These are phyloP conservation scores for Chimonanthus praecox DNA, from an alignment of 164 flowering plant species.

Conservation along the genomic window DNA sequence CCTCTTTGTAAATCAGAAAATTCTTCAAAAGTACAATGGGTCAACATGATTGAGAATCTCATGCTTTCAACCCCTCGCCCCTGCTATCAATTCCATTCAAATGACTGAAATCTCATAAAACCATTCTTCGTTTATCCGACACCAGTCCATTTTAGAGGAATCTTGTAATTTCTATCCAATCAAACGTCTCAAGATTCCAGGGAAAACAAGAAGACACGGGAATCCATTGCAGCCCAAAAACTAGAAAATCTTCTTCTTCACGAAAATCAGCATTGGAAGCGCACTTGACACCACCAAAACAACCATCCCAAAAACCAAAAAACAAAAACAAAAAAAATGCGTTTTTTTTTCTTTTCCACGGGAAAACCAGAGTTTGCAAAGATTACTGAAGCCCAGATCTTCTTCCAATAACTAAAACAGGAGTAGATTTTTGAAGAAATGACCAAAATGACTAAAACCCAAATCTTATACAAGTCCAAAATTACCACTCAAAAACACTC, in stretches of 20 bases:
- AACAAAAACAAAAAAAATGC: not conserved
- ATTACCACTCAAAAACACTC: not conserved
- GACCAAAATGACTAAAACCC: not conserved
- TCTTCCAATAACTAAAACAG: not conserved
- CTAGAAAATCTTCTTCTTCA: not conserved
- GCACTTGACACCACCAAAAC: not conserved
- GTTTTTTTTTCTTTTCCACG: not conserved
- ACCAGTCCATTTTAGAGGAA: not conserved
- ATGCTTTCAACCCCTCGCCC: not conserved
- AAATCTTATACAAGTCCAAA: not conserved
- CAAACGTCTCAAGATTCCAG: not conserved
- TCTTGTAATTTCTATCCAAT: not conserved
- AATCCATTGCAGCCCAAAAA: not conserved
- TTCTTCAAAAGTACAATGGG: slow-evolving; percentile 1
- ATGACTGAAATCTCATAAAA: not conserved
- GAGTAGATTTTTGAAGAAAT: not conserved
- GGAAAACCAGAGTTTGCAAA: not conserved
- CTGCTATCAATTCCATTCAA: not conserved
- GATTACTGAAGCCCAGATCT: not conserved
- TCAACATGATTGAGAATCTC: not conserved
- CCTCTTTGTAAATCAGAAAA: slow-evolving; percentile 3
- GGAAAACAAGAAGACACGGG: not conserved
- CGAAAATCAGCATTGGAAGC: not conserved
- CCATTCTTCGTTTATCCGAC: not conserved
- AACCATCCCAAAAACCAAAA: not conserved